Evolutionary conservation across 2,329 filamentous ascomycete genomes (phyloP).

Genomic region (Colletotrichum navitas): DNA sequence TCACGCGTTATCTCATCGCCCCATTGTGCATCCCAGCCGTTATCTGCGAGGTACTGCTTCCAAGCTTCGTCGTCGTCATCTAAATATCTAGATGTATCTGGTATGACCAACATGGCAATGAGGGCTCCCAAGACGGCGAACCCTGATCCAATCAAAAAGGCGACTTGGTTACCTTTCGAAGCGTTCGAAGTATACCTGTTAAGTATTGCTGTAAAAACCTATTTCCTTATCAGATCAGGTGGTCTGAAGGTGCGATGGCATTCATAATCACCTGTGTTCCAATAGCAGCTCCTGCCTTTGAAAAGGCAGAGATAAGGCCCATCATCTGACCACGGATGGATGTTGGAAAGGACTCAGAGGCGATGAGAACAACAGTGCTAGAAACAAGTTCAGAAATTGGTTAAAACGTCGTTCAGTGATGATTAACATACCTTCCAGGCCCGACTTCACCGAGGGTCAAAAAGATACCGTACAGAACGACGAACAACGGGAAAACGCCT

Average conservation of each 20-base stretch:
- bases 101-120: conserved; percentile 60
- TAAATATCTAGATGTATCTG: conserved; percentile 48
- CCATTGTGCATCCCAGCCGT: conserved; percentile 49
- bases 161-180: conserved; percentile 60
- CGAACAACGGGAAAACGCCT: conserved; percentile 61
- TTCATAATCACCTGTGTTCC: conserved; percentile 54
- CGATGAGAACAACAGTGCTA: conserved; percentile 55
- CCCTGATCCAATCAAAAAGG: conserved; percentile 63
- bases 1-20: conserved; percentile 48
- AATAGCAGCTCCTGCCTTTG: conserved; percentile 63
- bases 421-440: conserved; percentile 55
- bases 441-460: conserved; percentile 63
- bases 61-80: conserved; percentile 49
- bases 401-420: too few species aligned
- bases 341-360: conserved; percentile 63
- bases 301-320: conserved; percentile 60
- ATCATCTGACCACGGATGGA: conserved; percentile 63
- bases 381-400: not conserved
- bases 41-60: conserved; percentile 48
- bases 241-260: not conserved
- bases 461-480: conserved; percentile 65
- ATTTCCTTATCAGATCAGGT: not conserved
- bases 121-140: conserved; percentile 62
- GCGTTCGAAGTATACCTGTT: conserved; percentile 55
- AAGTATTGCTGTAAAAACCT: conserved; percentile 64